Evolutionary conservation across 768 basidiomycete species (phyloP).

Genomic region (Trametes cinnabarina): DNA sequence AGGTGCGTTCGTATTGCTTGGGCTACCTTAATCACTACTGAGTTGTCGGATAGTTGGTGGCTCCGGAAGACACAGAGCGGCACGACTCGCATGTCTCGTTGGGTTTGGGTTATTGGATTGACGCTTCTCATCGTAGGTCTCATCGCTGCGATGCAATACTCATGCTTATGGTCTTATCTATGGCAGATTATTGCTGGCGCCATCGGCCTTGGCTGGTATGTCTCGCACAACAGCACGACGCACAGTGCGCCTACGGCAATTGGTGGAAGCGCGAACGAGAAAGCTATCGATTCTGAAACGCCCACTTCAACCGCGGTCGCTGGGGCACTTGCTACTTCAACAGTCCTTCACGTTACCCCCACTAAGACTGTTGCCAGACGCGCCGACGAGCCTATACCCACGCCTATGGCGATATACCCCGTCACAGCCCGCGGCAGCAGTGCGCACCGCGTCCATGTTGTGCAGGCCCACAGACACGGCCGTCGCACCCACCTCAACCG

Average conservation of each 20-base stretch:
- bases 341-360: slow-evolving; percentile 50
- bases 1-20: slow-evolving; percentile 27
- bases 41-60: slow-evolving; percentile 51
- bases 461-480: slow-evolving; percentile 10
- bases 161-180: background rate
- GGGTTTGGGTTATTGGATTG: slow-evolving; percentile 71
- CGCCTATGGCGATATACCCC: slow-evolving; percentile 19
- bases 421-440: slow-evolving; percentile 8
- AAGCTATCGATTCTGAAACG: slow-evolving; percentile 6
- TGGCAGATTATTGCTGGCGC: slow-evolving; percentile 55
- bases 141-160: background rate
- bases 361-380: slow-evolving; percentile 58
- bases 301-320: slow-evolving; percentile 20
- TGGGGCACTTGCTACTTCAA: slow-evolving; percentile 22
- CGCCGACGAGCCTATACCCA: slow-evolving; percentile 22
- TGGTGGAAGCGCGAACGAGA: slow-evolving; percentile 53
- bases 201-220: slow-evolving; percentile 58
- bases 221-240: slow-evolving; percentile 48
- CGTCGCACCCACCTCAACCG: slow-evolving; percentile 19
- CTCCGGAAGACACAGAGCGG: slow-evolving; percentile 60
- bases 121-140: slow-evolving; percentile 52
- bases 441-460: slow-evolving; percentile 8
- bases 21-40: background rate
- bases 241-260: slow-evolving; percentile 58
- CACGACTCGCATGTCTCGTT: slow-evolving; percentile 51